Conservation (phyloP, 345 rosid species). For the Chamaenerion angustifolium region DNA sequence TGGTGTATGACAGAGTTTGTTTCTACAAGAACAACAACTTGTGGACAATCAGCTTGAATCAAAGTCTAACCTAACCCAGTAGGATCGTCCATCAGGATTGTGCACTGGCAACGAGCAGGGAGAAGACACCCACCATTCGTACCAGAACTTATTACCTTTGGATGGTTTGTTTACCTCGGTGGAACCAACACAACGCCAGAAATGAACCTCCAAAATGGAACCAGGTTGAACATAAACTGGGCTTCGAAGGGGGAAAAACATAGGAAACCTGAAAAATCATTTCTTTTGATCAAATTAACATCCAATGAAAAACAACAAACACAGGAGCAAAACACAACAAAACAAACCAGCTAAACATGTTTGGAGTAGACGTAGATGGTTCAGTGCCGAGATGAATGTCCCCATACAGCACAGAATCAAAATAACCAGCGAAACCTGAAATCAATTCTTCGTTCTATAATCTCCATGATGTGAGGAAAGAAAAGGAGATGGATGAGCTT, state of each 20-base stretch:
- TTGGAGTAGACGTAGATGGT: conserved; percentile 82
- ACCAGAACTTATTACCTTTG: conserved; percentile 64
- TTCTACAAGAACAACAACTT: no score
- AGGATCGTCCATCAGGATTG: conserved; percentile 90
- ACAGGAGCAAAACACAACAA: not conserved
- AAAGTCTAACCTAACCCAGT: conserved; percentile 96
- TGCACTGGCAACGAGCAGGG: conserved; percentile 57
- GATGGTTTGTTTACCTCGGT: conserved; percentile 56
- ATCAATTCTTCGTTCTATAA: no score
- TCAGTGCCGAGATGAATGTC: conserved; percentile 96
- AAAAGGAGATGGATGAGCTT: no score
- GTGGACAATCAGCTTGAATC: no score
- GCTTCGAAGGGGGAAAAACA: conserved; percentile 80
- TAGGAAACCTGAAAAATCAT: conserved; percentile 93
- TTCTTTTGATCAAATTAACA: no score
- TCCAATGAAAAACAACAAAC: not conserved
- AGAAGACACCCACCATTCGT: conserved; percentile 80
- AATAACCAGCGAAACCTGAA: conserved; percentile 90
- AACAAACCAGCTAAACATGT: conserved; percentile 94
- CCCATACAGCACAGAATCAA: conserved; percentile 74
- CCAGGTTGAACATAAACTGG: conserved; percentile 49
- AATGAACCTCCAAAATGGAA: conserved; percentile 63
- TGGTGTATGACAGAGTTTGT: no score
- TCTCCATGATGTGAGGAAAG: no score
- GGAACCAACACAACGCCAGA: conserved; percentile 83